Base-by-base conservation (phyloP, 1,139 yeast genomes). In the Nakaseomyces bracarensis region DNA sequence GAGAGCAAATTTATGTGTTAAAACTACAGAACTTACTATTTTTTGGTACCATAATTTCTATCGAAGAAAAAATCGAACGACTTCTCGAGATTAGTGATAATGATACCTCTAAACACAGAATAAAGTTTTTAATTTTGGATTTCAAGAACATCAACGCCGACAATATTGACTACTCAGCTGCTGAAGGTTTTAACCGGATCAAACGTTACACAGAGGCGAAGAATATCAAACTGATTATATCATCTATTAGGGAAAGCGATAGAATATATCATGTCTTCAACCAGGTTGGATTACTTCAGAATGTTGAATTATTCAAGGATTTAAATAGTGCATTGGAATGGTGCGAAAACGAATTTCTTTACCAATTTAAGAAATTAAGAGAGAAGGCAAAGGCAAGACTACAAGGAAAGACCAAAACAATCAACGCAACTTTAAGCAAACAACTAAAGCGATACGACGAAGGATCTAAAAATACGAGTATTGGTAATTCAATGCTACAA, bases 1-100 rank as follows among this genome's bases (percentile, higher is more conserved):
- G 97, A 4, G 79, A 83, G 53, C 97, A 91, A 61, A 86, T 87
- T 30, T 84, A 87, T 61, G 83, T 91, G 26, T 70, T 87, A 58
- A 87, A 89, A 61, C 66, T 91, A 30, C 84, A 86, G 52, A 96
- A 97, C 18, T 77, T 93, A 14, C 68, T 91, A 30, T 91, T 91
- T 59, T 91, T 91, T 65, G 98, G 98, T 1, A 85, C 96, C 0
- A 87, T 91, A 61, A 95, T 95, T 15, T 85, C 91, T 1, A 82
- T 91, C 40, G 98, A 91, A 62, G 71, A 74, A 39, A 74, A 77
- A 34, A 82, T 91, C 40, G 72, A 93, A 45, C 67, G 68, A 11
- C 66, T 84, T 49, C 76, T 86, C 29, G 62, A 60, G 34, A 53
- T 56, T 52, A 86, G 81, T 36, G 72, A 73, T 25, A 74, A 71